Evolutionary conservation across 2,329 filamentous ascomycete genomes (phyloP).

Genomic region (Ophiosphaerella korrae): DNA sequence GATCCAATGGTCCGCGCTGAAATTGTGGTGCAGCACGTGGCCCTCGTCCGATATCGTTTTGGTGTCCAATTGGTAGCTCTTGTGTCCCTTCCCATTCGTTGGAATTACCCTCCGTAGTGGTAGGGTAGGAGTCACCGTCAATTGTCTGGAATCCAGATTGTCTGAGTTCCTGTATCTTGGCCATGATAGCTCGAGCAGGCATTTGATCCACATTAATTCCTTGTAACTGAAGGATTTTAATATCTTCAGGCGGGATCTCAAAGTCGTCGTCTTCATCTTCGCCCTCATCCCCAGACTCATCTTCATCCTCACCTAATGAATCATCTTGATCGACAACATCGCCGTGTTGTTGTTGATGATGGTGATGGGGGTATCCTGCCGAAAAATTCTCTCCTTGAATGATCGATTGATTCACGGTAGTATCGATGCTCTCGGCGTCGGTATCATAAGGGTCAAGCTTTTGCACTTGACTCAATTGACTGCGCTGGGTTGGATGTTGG

Average conservation of each 20-base stretch:
- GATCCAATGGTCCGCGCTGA: background rate
- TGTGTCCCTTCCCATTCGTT: slow-evolving; percentile 18
- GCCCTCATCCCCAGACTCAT: slow-evolving; percentile 10
- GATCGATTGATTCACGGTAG: slow-evolving; percentile 32
- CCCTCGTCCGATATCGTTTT: background rate
- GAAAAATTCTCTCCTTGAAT: slow-evolving; percentile 26
- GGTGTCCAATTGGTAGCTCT: slow-evolving; percentile 11
- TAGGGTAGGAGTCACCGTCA: slow-evolving; percentile 45
- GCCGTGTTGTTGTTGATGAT: slow-evolving; percentile 10
- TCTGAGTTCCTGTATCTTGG: slow-evolving; percentile 1
- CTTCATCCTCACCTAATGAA: slow-evolving; percentile 13
- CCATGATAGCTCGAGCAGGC: slow-evolving; percentile 4
- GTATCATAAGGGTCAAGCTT: slow-evolving; percentile 42
- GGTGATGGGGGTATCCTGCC: slow-evolving; percentile 5
- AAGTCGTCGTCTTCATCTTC: slow-evolving; percentile 1
- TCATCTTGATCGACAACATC: slow-evolving; percentile 13
- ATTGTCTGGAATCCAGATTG: slow-evolving; percentile 10
- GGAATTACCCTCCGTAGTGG: slow-evolving; percentile 42
- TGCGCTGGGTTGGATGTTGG: slow-evolving; percentile 20
- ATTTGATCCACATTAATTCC: slow-evolving; percentile 1
- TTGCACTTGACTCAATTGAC: slow-evolving; percentile 11
- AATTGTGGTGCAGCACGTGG: background rate
- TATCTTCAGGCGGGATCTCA: slow-evolving; percentile 1
- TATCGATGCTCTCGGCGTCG: slow-evolving; percentile 46
- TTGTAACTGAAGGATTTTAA: slow-evolving; percentile 1